These are phyloP conservation scores for Globisporangium heterothallicum DNA, from an alignment of 352 stramenopile species.

Conservation along the genomic window DNA sequence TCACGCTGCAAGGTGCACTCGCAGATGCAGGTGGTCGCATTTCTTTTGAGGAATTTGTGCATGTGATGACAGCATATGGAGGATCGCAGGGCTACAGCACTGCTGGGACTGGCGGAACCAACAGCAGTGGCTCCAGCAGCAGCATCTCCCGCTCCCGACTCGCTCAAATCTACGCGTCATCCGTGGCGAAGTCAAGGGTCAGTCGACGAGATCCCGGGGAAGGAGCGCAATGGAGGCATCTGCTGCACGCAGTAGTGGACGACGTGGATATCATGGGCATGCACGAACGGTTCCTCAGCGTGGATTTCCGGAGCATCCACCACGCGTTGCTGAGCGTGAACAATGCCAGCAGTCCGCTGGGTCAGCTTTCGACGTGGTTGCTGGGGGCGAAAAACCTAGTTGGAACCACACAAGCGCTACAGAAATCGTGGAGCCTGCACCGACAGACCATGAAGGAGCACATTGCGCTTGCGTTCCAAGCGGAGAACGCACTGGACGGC, in stretches of 20 bases:
- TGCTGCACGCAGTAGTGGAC: constrained; percentile 19
- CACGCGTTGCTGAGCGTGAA: constrained; percentile 11
- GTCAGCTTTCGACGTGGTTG: constrained; percentile 10
- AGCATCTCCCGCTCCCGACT: constrained; percentile 16
- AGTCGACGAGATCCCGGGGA: not conserved
- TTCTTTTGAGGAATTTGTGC: constrained; percentile 31
- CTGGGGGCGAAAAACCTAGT: not conserved
- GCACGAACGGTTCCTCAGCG: constrained; percentile 17
- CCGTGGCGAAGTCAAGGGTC: not conserved
- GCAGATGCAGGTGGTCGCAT: constrained; percentile 12
- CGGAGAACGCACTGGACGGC: constrained; percentile 22
- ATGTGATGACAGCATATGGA: constrained; percentile 26
- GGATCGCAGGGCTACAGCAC: not conserved
- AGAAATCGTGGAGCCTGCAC: constrained; percentile 23
- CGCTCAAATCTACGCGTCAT: constrained; percentile 24
- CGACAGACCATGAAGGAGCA: constrained; percentile 22
- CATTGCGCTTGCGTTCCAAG: constrained; percentile 26
- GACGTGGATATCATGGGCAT: constrained; percentile 31
- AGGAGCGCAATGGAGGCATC: constrained; percentile 19
- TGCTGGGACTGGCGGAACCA: constrained; percentile 4
- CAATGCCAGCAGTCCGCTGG: not conserved
- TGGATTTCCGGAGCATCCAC: constrained; percentile 38
- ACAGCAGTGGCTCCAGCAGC: not conserved
- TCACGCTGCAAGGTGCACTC: constrained; percentile 25
- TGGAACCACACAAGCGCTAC: constrained; percentile 9